Percentiles rank a stretch among this genome's conserved stretches.
Conservation (phyloP, 805 yeast species). For the Pichia nakasei region DNA sequence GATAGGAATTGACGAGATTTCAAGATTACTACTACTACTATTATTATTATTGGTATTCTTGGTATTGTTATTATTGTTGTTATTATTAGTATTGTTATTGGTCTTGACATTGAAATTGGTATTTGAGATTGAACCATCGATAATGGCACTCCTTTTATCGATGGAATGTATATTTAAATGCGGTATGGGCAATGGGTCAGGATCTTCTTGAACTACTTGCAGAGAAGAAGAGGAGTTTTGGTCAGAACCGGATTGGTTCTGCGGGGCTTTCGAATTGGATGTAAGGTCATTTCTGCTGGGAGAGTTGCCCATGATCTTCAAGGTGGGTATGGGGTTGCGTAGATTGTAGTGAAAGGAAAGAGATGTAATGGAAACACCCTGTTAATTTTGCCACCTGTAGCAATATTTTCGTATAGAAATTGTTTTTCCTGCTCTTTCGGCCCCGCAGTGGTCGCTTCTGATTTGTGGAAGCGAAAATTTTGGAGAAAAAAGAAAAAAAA, state of each 20-base stretch:
- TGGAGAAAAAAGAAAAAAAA: too few species aligned
- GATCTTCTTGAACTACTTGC: constrained; percentile 7
- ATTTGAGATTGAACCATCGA: too few species aligned
- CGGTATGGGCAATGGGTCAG: constrained; percentile 10
- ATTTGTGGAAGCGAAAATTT: too few species aligned
- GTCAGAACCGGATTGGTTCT: not conserved
- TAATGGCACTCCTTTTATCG: too few species aligned
- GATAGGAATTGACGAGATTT: not conserved
- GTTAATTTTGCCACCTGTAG: too few species aligned
- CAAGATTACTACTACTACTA: not conserved
- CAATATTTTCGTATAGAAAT: too few species aligned
- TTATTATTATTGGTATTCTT: not conserved
- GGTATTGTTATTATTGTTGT: not conserved
- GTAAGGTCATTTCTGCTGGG: constrained; percentile 31
- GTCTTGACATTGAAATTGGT: too few species aligned
- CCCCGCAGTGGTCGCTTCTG: too few species aligned
- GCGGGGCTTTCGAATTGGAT: not conserved
- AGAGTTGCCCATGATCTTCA: constrained; percentile 29
- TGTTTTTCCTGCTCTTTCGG: too few species aligned
- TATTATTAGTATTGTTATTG: too few species aligned
- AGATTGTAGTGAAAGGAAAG: not conserved
- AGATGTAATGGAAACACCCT: not conserved
- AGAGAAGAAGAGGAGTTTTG: constrained; percentile 25
- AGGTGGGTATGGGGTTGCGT: not conserved
- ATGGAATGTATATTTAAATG: not conserved